A percentile compares a stretch with the other conserved stretches of the same genome.
Conservation (phyloP, 2,329 filamentous ascomycete species). For the Xylaria sp. region DNA sequence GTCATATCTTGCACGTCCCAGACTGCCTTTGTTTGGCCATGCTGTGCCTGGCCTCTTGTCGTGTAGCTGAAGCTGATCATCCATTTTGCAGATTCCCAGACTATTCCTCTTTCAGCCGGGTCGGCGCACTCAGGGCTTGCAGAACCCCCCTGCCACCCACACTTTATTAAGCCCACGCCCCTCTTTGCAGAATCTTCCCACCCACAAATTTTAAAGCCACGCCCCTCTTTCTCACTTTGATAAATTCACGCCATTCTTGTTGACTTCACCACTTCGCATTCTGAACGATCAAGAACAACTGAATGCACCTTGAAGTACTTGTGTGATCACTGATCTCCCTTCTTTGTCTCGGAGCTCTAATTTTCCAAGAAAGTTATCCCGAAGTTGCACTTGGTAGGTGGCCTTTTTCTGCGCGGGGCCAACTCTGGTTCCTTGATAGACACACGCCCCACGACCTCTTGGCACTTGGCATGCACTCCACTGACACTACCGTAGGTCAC, state of each 20-base stretch:
- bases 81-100: slow-evolving; percentile 42
- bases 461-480: slow-evolving; percentile 32
- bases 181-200: neutral
- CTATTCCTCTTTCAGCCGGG: slow-evolving; percentile 42
- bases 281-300: neutral
- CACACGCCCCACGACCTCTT: slow-evolving; percentile 26
- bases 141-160: slow-evolving; percentile 8
- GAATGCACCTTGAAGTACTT: neutral
- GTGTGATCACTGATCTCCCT: neutral
- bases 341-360: neutral
- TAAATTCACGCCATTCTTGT: slow-evolving; percentile 15
- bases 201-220: slow-evolving; percentile 37
- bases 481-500: slow-evolving; percentile 36
- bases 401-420: neutral
- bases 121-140: slow-evolving; percentile 20
- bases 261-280: neutral
- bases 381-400: slow-evolving; percentile 22
- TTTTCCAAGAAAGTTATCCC: neutral
- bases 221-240: slow-evolving; percentile 11
- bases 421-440: slow-evolving; percentile 24
- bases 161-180: slow-evolving; percentile 39
- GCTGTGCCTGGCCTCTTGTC: slow-evolving; percentile 18
- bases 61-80: slow-evolving; percentile 38
- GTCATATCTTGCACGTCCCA: neutral
- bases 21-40: slow-evolving; percentile 4